Percentiles rank a stretch among this genome's conserved stretches.
phyloP scores from a whole-genome alignment of 129 eudicot species.

The Heracleum sosnowskyi region DNA sequence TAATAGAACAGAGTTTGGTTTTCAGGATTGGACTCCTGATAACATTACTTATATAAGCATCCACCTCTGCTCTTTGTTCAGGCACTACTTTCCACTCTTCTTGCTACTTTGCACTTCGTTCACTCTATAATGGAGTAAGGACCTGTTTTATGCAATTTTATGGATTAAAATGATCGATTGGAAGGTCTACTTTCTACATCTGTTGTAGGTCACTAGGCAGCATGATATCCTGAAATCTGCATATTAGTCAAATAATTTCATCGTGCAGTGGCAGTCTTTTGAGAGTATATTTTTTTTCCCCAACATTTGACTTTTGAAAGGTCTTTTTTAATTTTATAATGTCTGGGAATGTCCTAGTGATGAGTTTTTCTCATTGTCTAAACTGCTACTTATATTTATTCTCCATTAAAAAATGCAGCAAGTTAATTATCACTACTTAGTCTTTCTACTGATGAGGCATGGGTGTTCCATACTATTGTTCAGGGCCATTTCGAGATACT shows the following conservation, averaged over 20 bases:
- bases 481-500: constrained; percentile 87
- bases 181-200: background rate
- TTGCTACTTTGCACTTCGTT: background rate
- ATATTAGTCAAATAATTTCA: background rate
- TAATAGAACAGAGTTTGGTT: background rate
- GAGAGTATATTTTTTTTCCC: background rate
- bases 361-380: background rate
- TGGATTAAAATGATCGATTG: background rate
- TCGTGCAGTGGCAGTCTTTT: background rate
- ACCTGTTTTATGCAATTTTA: background rate
- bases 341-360: background rate
- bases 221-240: background rate
- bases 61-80: background rate
- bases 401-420: background rate
- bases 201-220: background rate
- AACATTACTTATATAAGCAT: background rate
- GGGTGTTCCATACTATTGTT: constrained; percentile 2
- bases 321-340: background rate
- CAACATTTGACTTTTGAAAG: background rate
- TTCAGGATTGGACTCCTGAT: background rate
- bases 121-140: background rate
- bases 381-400: background rate
- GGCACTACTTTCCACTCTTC: background rate
- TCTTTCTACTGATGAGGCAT: background rate
- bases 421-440: background rate